These are phyloP conservation scores for Striga hermonthica DNA, from an alignment of 305 asterid species.

Conservation along the genomic window DNA sequence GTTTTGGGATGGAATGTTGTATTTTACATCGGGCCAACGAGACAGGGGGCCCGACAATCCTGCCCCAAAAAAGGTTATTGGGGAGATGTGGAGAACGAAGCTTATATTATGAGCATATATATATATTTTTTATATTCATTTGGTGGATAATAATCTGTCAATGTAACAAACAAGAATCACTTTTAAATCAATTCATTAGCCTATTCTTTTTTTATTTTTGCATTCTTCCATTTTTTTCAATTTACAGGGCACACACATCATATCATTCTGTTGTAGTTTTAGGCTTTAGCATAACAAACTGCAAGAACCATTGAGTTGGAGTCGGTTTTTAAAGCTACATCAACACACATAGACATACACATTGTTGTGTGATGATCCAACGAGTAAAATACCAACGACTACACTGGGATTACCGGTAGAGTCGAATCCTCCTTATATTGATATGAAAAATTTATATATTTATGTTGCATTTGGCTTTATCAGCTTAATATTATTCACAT, in stretches of 20 bases:
- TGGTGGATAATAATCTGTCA: slow-evolving; percentile 6
- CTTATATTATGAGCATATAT: slow-evolving; percentile 45
- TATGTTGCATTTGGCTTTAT: too few species aligned
- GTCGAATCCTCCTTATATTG: too few species aligned
- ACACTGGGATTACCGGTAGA: too few species aligned
- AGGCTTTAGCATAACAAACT: too few species aligned
- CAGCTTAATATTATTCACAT: too few species aligned
- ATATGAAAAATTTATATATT: too few species aligned
- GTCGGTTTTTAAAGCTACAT: too few species aligned
- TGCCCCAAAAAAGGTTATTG: slow-evolving; percentile 78
- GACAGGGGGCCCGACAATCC: slow-evolving; percentile 88
- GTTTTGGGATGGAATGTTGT: slow-evolving; percentile 88
- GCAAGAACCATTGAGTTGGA: too few species aligned
- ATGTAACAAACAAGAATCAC: not conserved
- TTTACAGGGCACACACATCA: not conserved
- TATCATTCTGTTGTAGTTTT: not conserved
- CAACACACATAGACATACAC: too few species aligned
- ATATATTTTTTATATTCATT: not conserved
- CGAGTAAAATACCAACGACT: too few species aligned
- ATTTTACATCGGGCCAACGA: slow-evolving; percentile 94
- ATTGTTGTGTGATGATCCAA: too few species aligned
- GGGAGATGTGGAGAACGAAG: slow-evolving; percentile 92
- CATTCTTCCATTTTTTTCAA: not conserved
- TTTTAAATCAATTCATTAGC: not conserved
- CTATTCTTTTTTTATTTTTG: not conserved